Evolutionary conservation across 441 rosid genomes (phyloP), one percentile per base, ranked within the genome.

Genomic region (Cnidoscolus chayamansa): DNA sequence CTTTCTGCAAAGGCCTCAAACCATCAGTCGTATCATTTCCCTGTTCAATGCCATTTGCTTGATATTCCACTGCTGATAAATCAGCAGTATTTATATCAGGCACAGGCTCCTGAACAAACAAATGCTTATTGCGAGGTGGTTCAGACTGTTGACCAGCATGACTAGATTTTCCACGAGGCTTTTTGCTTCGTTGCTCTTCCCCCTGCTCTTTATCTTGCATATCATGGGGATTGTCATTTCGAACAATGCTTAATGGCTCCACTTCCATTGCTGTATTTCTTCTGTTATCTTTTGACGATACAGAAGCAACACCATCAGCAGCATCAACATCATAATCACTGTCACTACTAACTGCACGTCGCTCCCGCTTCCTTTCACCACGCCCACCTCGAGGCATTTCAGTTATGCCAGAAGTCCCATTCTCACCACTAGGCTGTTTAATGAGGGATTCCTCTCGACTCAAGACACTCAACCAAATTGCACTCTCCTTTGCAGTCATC

Each of bases 401-500:
- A 0, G 99, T 91, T 73, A 95, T 82, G 75, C 92, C 85, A 20
- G 99, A 95, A 31, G 84, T 80, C 57, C 97, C 99, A 80, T 89
- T 89, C 50, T 95, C 99, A 70, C 97, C 88, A 72, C 93, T 93
- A 70, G 86, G 91, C 78, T 91, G 96, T 74, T 55, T 87, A 75
- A 91, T 80, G 13, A 81, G 79, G 30, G 95, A 87, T 74, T 93
- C 99, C 77, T 91, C 97, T 70, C 85, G 87, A 82, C 84, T 85
- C 86, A 95, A 79, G 69, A 95, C 99, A 49, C 91, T 91, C 80
- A 93, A 82, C 99, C 99, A 95, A 79, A 93, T 90, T 25, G 98
- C 99, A 73, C 98, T 95, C 83, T 95, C 99, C 84, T 93, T 95
- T 67, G 98, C 99, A 0, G 99, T 93, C 98, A 95, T 95, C 89